Base-by-base conservation (phyloP, 495 filamentous ascomycete genomes). In the Aspergillus haitiensis region DNA sequence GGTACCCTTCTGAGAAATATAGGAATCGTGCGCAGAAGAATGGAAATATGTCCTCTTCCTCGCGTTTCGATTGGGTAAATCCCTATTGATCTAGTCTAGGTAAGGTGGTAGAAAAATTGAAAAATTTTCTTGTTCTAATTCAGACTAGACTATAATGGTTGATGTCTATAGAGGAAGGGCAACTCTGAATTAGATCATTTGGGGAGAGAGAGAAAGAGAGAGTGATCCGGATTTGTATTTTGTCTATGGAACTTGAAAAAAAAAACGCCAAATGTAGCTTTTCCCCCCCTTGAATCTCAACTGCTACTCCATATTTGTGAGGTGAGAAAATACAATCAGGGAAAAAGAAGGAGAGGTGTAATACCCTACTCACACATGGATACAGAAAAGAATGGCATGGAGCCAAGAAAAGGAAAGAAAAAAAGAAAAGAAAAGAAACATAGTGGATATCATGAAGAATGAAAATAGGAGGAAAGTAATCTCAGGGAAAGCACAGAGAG, bases 381-480 rank as follows among this genome's bases (percentile, higher is more conserved):
- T 27, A 27, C 21, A 27, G 21, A 27, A 27, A 27, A 27, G 21
- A 27, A 27, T 27, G 21, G 21, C 21, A 27, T 27, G 21, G 3
- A 27, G 21, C 21, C 21, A 27, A 27, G 21, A 27, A 27, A 27
- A 27, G 21, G 21, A 27, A 27, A 36, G 34, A 13, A 37, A 33
- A 37, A n/a, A 9, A 55, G 15, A 42, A 60, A n/a, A 53, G 37
- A 35, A 59, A 27, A 62, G 64, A 61, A 68, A 68, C 66, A 60
- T 46, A 68, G 66, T 65, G 66, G 66, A 67, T 66, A 65, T 67
- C 64, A 69, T 65, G 57, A 55, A 55, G 56, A 63, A 62, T 58
- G 53, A 58, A 60, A 57, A 16, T n/a, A 9, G n/a, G 49, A 56
- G 16, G 52, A 57, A 66, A 67, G 61, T 62, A 34, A 53, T 52